Evolutionary conservation across 1,284 basidiomycete species (phyloP), one percentile per base, ranked within the genome.

Genomic region (Cryptococcus jaspeensis): DNA sequence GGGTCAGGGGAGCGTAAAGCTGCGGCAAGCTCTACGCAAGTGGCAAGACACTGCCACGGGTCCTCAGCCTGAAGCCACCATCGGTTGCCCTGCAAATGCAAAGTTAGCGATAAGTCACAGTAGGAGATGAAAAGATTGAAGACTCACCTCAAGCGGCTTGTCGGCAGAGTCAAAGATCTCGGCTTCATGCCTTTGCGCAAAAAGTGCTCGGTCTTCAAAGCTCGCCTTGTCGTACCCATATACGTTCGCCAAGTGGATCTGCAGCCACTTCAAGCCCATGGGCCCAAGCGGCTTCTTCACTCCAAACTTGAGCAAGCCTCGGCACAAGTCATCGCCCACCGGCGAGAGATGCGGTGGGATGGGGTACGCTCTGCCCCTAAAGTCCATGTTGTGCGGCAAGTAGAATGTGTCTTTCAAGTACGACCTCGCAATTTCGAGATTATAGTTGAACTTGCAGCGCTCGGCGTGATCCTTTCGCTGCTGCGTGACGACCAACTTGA

Each of bases 21-120:
- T 0, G 82, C 82, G 48, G 82, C 82, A 13, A 99, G 82, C 72
- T 99, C 95, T 69, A 88, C 86, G 79, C 93, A 98, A 0, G 90
- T 85, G 2, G 94, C 89, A 23, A 99, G 86, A 73, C 90, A 95
- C 77, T 99, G 95, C 93, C 94, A 99, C 9, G 93, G 93, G 71
- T 99, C 94, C 69, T 96, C 94, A 1, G 93, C 93, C 60, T 86
- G 79, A 61, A 84, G 81, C 95, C 95, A 99, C 93, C 94, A 98
- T 48, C 82, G 78, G 1, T 79, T 75, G 35, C 90, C 91, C 80
- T 86, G 55, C 11, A 40, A 64, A n/a, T n/a, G 53, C 25, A 12
- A 7, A 16, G 16, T 12, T 9, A 1, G 42, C 36, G 16, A 7
- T n/a, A 38, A 7, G 18, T 23, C 36, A 8, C 6, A 22, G 5